Base-by-base conservation (phyloP, 2,329 filamentous ascomycete species). In the Chrysosporium queenslandicum region DNA sequence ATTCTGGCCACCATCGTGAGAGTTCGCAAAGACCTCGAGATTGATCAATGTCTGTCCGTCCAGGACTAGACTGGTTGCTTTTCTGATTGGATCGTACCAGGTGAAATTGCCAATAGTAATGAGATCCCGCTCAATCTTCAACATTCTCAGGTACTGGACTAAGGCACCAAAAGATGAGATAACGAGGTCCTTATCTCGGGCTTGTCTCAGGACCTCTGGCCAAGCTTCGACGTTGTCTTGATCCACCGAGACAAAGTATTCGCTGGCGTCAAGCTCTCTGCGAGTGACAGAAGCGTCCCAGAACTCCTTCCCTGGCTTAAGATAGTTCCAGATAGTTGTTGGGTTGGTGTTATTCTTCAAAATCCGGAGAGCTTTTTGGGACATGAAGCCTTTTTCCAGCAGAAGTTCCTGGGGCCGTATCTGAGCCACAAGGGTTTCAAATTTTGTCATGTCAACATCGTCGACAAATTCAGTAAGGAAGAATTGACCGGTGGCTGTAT, bases 31-130 rank as follows among this genome's bases (percentile, higher is more conserved):
- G 4, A 98, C 80, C 66, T 98, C 92, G n/a, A 98, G 81, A 63
- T 98, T 98, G 74, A 94, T 94, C 60, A 98, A 76, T 20, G 90
- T 97, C 66, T 98, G 92, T 0, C 92, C 92, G 61, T 98, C 92
- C 1, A 98, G 77, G 8, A 98, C 85, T 41, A 98, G 74, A 27
- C 87, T 97, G 11, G 89, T 88, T 1, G 82, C 78, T 64, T 96
- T 94, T 63, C 85, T 85, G 48, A 98, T 97, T 0, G 92, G 92
- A 64, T 86, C 89, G 67, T 98, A 98, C 77, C 82, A 85, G 49
- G 82, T 80, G 64, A 98, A 96, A 65, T 94, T 95, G 57, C 87
- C 85, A 59, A 96, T 86, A 0, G 88, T 94, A 39, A 98, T 75
- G 5, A 97, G 74, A 52, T 86, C 87, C 16, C 83, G 80, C 65